A percentile compares a stretch with the other conserved stretches of the same genome.
Conservation (phyloP, 768 basidiomycete genomes). For the Boletus vermiculosoides region DNA sequence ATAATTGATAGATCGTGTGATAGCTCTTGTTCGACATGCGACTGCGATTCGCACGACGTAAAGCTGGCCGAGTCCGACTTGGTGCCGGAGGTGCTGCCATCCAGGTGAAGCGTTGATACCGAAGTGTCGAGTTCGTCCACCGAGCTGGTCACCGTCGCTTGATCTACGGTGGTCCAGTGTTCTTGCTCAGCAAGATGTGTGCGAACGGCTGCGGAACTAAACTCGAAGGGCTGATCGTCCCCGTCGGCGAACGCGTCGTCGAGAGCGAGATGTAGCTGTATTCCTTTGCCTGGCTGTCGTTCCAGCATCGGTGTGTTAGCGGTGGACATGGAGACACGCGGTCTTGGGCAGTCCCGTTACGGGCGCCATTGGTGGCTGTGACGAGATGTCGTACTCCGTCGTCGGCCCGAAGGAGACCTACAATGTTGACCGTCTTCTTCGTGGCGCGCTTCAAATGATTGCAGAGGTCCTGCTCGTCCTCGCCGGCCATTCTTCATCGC, state of each 20-base stretch:
- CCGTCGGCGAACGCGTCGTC: constrained; percentile 72
- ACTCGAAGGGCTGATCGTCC: constrained; percentile 50
- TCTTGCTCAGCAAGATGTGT: constrained; percentile 56
- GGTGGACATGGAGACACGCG: constrained; percentile 14
- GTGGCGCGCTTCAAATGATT: constrained; percentile 54
- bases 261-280: constrained; percentile 36
- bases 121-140: constrained; percentile 42
- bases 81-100: constrained; percentile 30
- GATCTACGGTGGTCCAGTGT: constrained; percentile 31
- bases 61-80: constrained; percentile 16
- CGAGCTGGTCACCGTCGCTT: constrained; percentile 35
- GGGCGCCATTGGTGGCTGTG: constrained; percentile 8
- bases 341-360: not conserved
- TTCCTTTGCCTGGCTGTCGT: constrained; percentile 26
- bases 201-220: constrained; percentile 61
- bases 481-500: constrained; percentile 82
- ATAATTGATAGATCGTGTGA: constrained; percentile 23
- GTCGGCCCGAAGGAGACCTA: not conserved
- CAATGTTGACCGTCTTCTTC: not conserved
- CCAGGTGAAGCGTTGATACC: constrained; percentile 59
- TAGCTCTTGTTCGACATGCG: constrained; percentile 10
- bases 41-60: constrained; percentile 23
- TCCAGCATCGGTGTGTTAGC: constrained; percentile 15
- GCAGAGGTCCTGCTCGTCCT: constrained; percentile 86
- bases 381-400: not conserved